These are phyloP conservation scores for Fusarium sp. DNA, from an alignment of 2,329 filamentous ascomycete genomes.

Conservation along the genomic window DNA sequence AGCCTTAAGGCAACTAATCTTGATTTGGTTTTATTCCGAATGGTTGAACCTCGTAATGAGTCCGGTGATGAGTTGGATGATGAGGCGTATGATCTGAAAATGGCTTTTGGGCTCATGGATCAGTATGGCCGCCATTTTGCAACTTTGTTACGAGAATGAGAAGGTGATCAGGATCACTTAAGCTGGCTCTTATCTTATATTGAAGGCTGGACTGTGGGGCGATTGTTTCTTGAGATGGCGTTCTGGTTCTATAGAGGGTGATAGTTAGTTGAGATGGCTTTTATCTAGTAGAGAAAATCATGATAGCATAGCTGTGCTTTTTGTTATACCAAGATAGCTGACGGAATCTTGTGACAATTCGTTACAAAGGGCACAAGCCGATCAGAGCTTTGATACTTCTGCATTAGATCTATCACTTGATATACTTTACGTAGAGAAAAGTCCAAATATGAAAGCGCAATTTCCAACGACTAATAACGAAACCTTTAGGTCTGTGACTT, in stretches of 20 bases:
- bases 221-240: rapidly evolving
- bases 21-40: not conserved
- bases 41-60: not conserved
- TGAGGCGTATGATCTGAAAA: too few relatives aligned
- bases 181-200: not conserved
- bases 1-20: not conserved
- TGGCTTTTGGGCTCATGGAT: not conserved
- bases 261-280: not conserved
- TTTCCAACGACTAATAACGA: too few relatives aligned
- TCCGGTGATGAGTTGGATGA: not conserved
- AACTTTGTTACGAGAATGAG: not conserved
- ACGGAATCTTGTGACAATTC: too few relatives aligned
- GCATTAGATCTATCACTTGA: rapidly evolving
- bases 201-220: not conserved
- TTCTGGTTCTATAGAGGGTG: not conserved
- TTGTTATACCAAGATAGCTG: too few relatives aligned
- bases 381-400: not conserved
- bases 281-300: not conserved
- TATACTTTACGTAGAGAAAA: not conserved
- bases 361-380: not conserved
- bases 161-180: too few relatives aligned
- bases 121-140: not conserved
- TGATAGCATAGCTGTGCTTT: too few relatives aligned
- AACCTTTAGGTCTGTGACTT: not conserved
- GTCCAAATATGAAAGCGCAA: not conserved